These are phyloP conservation scores for Aspergillus brasiliensis DNA, from an alignment of 2,329 filamentous ascomycete species.

Conservation along the genomic window DNA sequence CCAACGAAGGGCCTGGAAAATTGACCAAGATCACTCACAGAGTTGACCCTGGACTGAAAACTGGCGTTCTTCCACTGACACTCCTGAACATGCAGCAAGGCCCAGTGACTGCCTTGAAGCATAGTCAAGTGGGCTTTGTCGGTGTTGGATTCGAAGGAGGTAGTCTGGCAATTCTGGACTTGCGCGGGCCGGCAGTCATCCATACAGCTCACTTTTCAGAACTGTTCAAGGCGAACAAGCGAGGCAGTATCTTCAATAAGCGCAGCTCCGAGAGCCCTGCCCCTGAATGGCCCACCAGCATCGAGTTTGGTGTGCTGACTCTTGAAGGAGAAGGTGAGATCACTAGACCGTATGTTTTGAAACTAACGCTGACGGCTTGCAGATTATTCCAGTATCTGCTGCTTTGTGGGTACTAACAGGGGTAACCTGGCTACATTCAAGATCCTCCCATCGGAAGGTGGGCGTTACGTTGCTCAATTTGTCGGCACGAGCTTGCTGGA, in stretches of 20 bases:
- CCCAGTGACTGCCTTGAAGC: conserved; percentile 73
- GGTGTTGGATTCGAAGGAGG: conserved; percentile 84
- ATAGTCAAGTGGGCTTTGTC: conserved; percentile 92
- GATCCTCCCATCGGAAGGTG: conserved; percentile 70
- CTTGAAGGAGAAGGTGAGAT: conserved; percentile 75
- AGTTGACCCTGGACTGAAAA: conserved; percentile 71
- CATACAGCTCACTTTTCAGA: conserved; percentile 73
- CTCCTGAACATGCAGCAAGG: conserved; percentile 84
- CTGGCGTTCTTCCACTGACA: conserved; percentile 77
- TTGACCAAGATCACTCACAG: conserved; percentile 74
- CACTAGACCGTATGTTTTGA: not conserved
- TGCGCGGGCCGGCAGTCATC: conserved; percentile 84
- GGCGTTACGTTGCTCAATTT: conserved; percentile 71
- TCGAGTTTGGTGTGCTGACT: conserved; percentile 93
- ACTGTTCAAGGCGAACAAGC: conserved; percentile 74
- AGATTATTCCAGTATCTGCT: conserved; percentile 89
- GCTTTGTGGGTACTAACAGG: conserved; percentile 84
- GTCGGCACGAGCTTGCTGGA: conserved; percentile 69
- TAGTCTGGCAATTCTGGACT: conserved; percentile 77
- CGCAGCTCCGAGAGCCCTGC: conserved; percentile 52
- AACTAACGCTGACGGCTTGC: conserved; percentile 27
- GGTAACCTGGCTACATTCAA: conserved; percentile 90
- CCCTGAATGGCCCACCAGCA: conserved; percentile 73
- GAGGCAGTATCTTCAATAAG: conserved; percentile 67
- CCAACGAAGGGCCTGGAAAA: conserved; percentile 65